Evolutionary conservation across 768 basidiomycete genomes (phyloP).

Genomic region (Suillus bovinus): DNA sequence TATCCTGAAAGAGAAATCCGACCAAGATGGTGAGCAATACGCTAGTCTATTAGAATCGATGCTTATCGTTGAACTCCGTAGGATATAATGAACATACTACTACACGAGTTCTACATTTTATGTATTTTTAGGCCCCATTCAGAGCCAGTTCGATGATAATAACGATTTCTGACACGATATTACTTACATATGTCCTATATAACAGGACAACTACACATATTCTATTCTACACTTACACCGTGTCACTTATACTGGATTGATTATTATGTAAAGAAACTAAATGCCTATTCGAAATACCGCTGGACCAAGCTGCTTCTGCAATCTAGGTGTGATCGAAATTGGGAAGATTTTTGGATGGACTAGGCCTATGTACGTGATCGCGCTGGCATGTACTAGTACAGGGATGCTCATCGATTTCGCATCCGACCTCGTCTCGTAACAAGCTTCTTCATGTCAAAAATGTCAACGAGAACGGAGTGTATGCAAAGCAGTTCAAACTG

Average conservation of each 20-base stretch:
- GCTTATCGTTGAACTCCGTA: constrained; percentile 1
- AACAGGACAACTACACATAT: constrained; percentile 3
- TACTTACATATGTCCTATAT: background rate
- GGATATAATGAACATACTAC: constrained; percentile 8
- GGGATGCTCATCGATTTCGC: constrained; percentile 25
- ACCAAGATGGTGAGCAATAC: constrained; percentile 29
- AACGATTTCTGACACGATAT: background rate
- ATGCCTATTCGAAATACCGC: constrained; percentile 14
- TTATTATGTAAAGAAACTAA: constrained; percentile 20
- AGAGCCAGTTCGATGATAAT: background rate
- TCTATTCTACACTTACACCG: background rate
- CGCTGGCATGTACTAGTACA: constrained; percentile 25
- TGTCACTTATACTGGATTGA: constrained; percentile 11
- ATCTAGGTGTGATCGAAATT: constrained; percentile 23
- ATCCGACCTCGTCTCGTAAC: constrained; percentile 31
- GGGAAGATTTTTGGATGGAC: constrained; percentile 19
- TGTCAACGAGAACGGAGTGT: constrained; percentile 20
- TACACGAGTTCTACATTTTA: background rate
- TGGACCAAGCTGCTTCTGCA: constrained; percentile 17
- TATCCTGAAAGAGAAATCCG: constrained; percentile 35
- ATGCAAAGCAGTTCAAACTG: constrained; percentile 28
- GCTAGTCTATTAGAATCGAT: background rate
- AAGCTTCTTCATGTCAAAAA: constrained; percentile 28
- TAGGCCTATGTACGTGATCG: constrained; percentile 24
- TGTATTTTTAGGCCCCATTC: background rate